These are phyloP conservation scores for Hymenoscyphus occultus DNA, from an alignment of 2,329 filamentous ascomycete genomes.

Conservation along the genomic window DNA sequence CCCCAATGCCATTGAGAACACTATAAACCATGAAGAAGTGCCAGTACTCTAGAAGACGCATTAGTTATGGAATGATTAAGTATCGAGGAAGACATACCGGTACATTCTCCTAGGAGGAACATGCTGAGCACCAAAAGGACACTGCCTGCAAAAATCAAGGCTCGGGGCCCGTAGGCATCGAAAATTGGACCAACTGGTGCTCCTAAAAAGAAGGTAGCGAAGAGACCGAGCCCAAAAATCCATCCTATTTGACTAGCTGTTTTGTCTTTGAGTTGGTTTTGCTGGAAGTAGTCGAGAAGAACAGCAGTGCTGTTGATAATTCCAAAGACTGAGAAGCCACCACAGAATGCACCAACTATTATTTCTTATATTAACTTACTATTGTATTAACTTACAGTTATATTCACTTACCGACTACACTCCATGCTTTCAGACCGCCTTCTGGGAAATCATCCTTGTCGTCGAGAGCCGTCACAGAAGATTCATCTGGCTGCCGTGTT, in stretches of 20 bases:
- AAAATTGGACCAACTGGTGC: slow-evolving; percentile 69
- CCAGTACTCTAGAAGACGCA: slow-evolving; percentile 51
- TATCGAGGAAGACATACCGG: slow-evolving; percentile 37
- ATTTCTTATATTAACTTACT: no score
- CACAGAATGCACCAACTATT: slow-evolving; percentile 57
- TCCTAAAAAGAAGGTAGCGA: slow-evolving; percentile 67
- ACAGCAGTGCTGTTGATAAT: slow-evolving; percentile 62
- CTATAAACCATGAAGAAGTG: slow-evolving; percentile 67
- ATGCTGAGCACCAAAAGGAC: slow-evolving; percentile 32
- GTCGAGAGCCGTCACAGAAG: slow-evolving; percentile 19
- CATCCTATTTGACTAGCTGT: slow-evolving; percentile 55
- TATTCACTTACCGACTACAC: slow-evolving; percentile 48
- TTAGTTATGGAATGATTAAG: slow-evolving; percentile 8
- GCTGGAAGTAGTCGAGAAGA: slow-evolving; percentile 60
- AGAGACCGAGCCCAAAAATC: slow-evolving; percentile 61
- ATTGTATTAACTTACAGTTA: no score
- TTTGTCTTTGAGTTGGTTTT: slow-evolving; percentile 57
- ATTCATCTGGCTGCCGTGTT: slow-evolving; percentile 17
- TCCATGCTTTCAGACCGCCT: slow-evolving; percentile 61
- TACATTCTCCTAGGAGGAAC: slow-evolving; percentile 58
- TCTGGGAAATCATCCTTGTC: slow-evolving; percentile 55
- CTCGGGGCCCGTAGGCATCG: slow-evolving; percentile 60
- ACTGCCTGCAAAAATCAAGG: slow-evolving; percentile 32
- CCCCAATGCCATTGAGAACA: slow-evolving; percentile 59
- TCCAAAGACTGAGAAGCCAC: slow-evolving; percentile 59